Evolutionary conservation across 192 early-diverging fungal species (phyloP).

Genomic region (Coemansia sp.): DNA sequence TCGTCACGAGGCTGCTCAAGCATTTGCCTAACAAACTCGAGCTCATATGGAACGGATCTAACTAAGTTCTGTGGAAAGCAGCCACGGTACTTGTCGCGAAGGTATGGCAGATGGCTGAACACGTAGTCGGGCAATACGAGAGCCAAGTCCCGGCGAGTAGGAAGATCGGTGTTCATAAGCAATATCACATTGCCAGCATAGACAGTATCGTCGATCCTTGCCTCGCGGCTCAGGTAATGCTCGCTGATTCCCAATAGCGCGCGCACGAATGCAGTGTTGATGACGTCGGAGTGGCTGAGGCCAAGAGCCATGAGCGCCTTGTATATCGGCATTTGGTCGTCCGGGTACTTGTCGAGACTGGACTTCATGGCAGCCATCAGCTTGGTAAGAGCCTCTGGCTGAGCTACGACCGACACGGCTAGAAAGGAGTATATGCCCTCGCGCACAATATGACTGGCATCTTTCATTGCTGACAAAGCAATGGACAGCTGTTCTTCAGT

Average conservation of each 20-base stretch:
- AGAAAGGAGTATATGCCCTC: slow-evolving; percentile 75
- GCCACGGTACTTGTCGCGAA: slow-evolving; percentile 66
- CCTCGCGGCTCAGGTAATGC: slow-evolving; percentile 71
- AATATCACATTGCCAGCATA: slow-evolving; percentile 78
- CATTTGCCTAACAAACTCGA: slow-evolving; percentile 38
- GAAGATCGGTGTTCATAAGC: slow-evolving; percentile 72
- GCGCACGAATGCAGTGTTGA: slow-evolving; percentile 55
- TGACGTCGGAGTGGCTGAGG: slow-evolving; percentile 54
- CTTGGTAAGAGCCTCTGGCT: slow-evolving; percentile 47
- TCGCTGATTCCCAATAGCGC: slow-evolving; percentile 65
- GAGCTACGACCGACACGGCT: slow-evolving; percentile 56
- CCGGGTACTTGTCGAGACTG: slow-evolving; percentile 68
- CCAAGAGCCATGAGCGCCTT: slow-evolving; percentile 69
- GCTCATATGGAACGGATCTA: slow-evolving; percentile 24
- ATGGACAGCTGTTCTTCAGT: slow-evolving; percentile 75
- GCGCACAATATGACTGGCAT: slow-evolving; percentile 68
- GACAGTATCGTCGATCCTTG: slow-evolving; percentile 64
- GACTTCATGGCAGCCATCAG: slow-evolving; percentile 64
- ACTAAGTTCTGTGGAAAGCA: slow-evolving; percentile 34
- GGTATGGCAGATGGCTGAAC: slow-evolving; percentile 74
- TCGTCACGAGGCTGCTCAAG: slow-evolving; percentile 31
- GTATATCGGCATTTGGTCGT: slow-evolving; percentile 73
- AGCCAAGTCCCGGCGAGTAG: slow-evolving; percentile 56
- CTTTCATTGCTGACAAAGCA: slow-evolving; percentile 76
- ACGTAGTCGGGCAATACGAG: slow-evolving; percentile 71